These are phyloP conservation scores for Solanum piurae DNA, from an alignment of 257 asterid species.

Conservation along the genomic window DNA sequence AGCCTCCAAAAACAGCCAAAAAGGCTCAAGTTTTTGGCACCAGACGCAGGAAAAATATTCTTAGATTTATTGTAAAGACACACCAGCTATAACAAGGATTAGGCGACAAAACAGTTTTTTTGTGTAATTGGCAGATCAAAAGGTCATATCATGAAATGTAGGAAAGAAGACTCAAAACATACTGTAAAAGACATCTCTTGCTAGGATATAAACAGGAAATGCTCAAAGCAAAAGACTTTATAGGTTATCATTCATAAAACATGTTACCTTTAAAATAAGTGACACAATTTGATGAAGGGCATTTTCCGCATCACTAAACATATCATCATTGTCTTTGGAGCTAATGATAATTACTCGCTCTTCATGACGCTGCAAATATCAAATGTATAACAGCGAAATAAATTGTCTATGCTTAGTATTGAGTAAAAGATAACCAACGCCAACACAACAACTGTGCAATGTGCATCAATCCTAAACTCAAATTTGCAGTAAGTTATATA, in stretches of 20 bases:
- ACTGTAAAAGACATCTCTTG: neutral
- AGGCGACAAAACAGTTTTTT: neutral
- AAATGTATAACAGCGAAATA: neutral
- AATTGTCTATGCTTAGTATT: neutral
- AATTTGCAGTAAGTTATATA: neutral
- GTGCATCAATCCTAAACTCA: neutral
- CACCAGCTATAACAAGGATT: neutral
- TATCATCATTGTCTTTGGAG: slow-evolving; percentile 58
- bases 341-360: slow-evolving; percentile 91
- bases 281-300: slow-evolving; percentile 91
- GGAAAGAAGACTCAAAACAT: neutral
- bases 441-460: neutral
- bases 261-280: slow-evolving; percentile 66
- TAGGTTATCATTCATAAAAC: neutral
- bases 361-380: slow-evolving; percentile 65
- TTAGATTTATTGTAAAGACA: neutral
- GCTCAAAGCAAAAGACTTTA: neutral
- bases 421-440: neutral
- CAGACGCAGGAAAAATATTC: neutral
- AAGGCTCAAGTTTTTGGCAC: neutral
- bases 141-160: neutral
- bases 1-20: neutral
- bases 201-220: neutral
- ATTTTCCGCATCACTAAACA: slow-evolving; percentile 81
- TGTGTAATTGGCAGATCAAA: neutral